phyloP scores from a whole-genome alignment of 2,329 filamentous ascomycete species.

The Dothideomycetidae sp. region DNA sequence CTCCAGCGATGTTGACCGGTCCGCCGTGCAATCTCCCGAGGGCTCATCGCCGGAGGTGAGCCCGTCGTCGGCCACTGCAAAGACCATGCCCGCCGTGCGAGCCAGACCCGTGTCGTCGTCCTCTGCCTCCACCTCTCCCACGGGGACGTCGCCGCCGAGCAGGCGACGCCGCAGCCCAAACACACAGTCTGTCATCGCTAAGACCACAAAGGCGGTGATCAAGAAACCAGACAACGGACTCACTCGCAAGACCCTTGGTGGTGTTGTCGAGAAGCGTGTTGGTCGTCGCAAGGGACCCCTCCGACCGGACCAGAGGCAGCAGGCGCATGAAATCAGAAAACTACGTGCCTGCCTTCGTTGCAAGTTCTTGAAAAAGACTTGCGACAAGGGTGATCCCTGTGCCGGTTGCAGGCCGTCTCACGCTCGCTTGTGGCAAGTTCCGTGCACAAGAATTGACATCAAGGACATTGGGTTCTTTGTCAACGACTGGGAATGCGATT shows the following conservation, averaged over 20 bases:
- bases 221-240: constrained; percentile 53
- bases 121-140: constrained; percentile 44
- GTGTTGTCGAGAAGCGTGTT: constrained; percentile 71
- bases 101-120: constrained; percentile 48
- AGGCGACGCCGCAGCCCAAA: constrained; percentile 50
- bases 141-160: constrained; percentile 41
- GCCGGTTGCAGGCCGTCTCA: constrained; percentile 91
- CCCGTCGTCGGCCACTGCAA: constrained; percentile 17
- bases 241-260: constrained; percentile 56
- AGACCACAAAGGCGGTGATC: constrained; percentile 71
- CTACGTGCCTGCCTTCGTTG: constrained; percentile 84
- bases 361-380: constrained; percentile 99
- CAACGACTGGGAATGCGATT: constrained; percentile 98
- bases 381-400: constrained; percentile 93
- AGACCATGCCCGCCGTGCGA: constrained; percentile 26
- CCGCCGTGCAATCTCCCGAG: constrained; percentile 16
- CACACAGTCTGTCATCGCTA: constrained; percentile 34
- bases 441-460: constrained; percentile 95
- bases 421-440: constrained; percentile 90
- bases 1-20: constrained; percentile 10
- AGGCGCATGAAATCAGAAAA: constrained; percentile 93
- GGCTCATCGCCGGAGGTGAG: constrained; percentile 11
- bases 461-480: constrained; percentile 98
- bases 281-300: constrained; percentile 81
- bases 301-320: constrained; percentile 84